phyloP scores from a whole-genome alignment of 805 yeast species.

The Phaffomyces thermotolerans region DNA sequence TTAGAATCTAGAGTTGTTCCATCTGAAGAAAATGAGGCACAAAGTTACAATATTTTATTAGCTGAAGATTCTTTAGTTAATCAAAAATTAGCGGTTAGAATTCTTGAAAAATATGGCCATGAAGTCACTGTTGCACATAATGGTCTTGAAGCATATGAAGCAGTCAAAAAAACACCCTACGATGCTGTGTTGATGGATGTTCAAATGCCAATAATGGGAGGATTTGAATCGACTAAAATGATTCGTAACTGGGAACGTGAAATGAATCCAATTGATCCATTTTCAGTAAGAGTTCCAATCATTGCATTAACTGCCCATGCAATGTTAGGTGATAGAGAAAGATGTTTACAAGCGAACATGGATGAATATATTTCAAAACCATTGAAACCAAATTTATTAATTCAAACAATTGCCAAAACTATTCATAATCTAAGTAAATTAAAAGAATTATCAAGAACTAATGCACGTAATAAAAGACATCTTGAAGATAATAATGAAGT shows the following conservation, averaged over 20 bases:
- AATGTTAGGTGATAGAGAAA: constrained; percentile 66
- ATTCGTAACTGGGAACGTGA: constrained; percentile 85
- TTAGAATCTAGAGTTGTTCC: constrained; percentile 77
- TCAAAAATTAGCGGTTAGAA: constrained; percentile 80
- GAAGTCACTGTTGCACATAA: constrained; percentile 79
- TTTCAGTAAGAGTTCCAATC: constrained; percentile 73
- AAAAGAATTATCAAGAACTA: constrained; percentile 39
- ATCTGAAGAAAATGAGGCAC: constrained; percentile 69
- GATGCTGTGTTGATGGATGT: constrained; percentile 92
- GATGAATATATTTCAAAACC: constrained; percentile 47
- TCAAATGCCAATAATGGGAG: constrained; percentile 94
- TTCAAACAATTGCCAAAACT: constrained; percentile 80
- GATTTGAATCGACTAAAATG: constrained; percentile 82
- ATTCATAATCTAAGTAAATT: constrained; percentile 61
- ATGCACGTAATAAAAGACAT: constrained; percentile 16
- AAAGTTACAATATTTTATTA: constrained; percentile 62
- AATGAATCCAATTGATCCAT: constrained; percentile 63
- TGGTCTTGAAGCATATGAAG: constrained; percentile 77
- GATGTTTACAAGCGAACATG: constrained; percentile 45
- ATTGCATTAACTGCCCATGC: constrained; percentile 91
- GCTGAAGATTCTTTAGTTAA: constrained; percentile 87
- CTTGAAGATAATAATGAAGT: constrained; percentile 14
- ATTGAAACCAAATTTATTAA: constrained; percentile 46
- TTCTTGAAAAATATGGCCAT: constrained; percentile 81
- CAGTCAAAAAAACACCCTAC: constrained; percentile 56